phyloP scores from a whole-genome alignment of 306 rosid species.

The Malus fusca region DNA sequence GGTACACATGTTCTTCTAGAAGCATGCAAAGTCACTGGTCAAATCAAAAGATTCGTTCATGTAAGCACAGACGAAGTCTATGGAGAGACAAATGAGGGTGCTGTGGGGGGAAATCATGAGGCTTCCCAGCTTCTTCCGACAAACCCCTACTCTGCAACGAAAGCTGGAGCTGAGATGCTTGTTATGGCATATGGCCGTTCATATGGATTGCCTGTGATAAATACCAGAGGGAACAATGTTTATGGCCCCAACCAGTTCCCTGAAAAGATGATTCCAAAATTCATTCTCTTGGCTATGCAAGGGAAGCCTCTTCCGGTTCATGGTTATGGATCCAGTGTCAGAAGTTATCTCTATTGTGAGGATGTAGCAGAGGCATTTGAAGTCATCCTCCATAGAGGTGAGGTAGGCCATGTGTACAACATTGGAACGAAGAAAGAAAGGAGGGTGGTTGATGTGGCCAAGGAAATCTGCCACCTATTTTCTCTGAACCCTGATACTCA shows the following conservation, averaged over 20 bases:
- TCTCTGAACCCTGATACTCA: conserved; percentile 31
- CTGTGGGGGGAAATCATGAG: conserved; percentile 52
- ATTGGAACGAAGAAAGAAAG: conserved; percentile 51
- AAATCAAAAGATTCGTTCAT: conserved; percentile 48
- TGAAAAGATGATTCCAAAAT: conserved; percentile 54
- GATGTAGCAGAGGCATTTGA: conserved; percentile 66
- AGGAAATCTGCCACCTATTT: conserved; percentile 39
- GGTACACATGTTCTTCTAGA: conserved; percentile 63
- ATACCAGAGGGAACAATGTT: conserved; percentile 53
- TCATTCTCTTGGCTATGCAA: conserved; percentile 49
- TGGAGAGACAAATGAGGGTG: conserved; percentile 56
- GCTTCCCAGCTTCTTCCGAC: conserved; percentile 65
- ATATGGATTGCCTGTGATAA: conserved; percentile 49
- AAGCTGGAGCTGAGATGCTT: conserved; percentile 64
- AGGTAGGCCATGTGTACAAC: conserved; percentile 60
- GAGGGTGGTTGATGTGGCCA: conserved; percentile 58
- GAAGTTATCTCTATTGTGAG: conserved; percentile 52
- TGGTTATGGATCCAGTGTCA: conserved; percentile 55
- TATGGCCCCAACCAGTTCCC: conserved; percentile 57
- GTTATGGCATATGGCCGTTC: conserved; percentile 60
- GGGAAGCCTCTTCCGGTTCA: conserved; percentile 47
- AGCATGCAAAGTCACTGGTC: conserved; percentile 48
- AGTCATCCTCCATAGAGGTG: conserved; percentile 47
- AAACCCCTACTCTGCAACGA: conserved; percentile 54
- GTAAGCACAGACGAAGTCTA: conserved; percentile 60